Evolutionary conservation across 495 filamentous ascomycete species (phyloP).

Genomic region (Aspergillus cristatus): DNA sequence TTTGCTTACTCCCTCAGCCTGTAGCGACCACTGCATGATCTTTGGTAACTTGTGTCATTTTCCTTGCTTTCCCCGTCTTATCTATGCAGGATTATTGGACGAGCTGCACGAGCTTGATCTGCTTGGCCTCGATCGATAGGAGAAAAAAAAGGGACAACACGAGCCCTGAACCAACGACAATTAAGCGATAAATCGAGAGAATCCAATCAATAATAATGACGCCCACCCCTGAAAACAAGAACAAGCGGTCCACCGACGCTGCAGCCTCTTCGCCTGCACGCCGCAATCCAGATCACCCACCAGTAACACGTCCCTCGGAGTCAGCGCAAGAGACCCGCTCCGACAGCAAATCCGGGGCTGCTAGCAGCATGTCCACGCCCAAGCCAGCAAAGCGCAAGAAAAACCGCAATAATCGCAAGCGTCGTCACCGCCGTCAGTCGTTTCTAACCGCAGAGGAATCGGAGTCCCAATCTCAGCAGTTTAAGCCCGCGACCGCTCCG

Average conservation of each 20-base stretch:
- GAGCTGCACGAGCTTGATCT: too few species aligned
- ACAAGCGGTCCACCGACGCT: too few species aligned
- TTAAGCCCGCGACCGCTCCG: slow-evolving; percentile 7
- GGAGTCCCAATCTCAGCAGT: slow-evolving; percentile 13
- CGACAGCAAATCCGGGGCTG: slow-evolving; percentile 11
- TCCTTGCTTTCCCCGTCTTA: too few species aligned
- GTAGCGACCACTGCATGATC: slow-evolving; percentile 3
- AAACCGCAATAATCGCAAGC: slow-evolving; percentile 29
- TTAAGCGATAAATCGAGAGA: too few species aligned
- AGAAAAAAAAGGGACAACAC: too few species aligned
- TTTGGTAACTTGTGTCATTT: too few species aligned
- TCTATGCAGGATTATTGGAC: too few species aligned
- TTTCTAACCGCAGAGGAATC: slow-evolving; percentile 25
- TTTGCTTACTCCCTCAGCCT: too few species aligned
- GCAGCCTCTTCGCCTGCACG: not conserved
- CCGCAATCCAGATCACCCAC: not conserved
- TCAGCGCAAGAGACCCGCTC: slow-evolving; percentile 14
- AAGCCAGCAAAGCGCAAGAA: slow-evolving; percentile 30
- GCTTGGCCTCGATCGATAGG: too few species aligned
- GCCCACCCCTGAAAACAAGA: too few species aligned
- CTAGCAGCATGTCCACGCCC: not conserved
- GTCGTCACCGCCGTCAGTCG: slow-evolving; percentile 32
- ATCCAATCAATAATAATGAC: too few species aligned
- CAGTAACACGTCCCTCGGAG: slow-evolving; percentile 8
- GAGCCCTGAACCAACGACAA: too few species aligned